Evolutionary conservation across 805 yeast species (phyloP).

Genomic region (Myxozyma neglecta): DNA sequence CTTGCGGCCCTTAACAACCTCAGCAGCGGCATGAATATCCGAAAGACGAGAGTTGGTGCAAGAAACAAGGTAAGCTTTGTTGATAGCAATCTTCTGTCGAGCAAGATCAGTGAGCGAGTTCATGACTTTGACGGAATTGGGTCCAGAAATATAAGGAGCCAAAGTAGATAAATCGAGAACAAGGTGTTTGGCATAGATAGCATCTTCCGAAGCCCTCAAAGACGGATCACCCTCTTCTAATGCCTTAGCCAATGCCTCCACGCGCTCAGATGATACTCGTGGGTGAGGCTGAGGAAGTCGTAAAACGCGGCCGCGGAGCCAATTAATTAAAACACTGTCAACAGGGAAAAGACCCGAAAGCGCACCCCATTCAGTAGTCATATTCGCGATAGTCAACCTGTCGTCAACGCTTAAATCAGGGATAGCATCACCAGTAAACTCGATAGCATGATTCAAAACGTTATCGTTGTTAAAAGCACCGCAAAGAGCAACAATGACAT

Average conservation of each 20-base stretch:
- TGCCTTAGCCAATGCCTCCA: constrained; percentile 53
- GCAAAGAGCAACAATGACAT: constrained; percentile 93
- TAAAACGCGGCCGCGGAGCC: constrained; percentile 67
- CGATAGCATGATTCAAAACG: constrained; percentile 86
- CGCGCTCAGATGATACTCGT: constrained; percentile 65
- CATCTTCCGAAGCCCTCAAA: constrained; percentile 57
- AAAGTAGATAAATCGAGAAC: constrained; percentile 75
- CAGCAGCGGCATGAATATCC: constrained; percentile 94
- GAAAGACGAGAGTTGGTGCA: constrained; percentile 94
- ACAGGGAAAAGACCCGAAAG: constrained; percentile 97
- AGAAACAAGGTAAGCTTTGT: constrained; percentile 96
- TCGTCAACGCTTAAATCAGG: constrained; percentile 71
- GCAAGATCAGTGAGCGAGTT: constrained; percentile 75
- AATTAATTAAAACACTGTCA: constrained; percentile 71
- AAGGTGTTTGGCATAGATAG: constrained; percentile 85
- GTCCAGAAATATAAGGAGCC: constrained; percentile 91
- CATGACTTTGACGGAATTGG: constrained; percentile 93
- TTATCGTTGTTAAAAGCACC: constrained; percentile 90
- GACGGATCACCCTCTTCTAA: constrained; percentile 26
- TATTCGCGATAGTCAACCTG: constrained; percentile 89
- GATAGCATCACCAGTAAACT: constrained; percentile 83
- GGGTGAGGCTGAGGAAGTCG: constrained; percentile 70
- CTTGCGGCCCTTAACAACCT: constrained; percentile 75
- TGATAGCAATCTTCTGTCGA: constrained; percentile 67
- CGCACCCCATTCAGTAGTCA: constrained; percentile 99